A percentile compares a stretch with the other conserved stretches of the same genome.
Evolutionary conservation across 306 rosid genomes (phyloP).

Genomic region (Vigna trinervia): DNA sequence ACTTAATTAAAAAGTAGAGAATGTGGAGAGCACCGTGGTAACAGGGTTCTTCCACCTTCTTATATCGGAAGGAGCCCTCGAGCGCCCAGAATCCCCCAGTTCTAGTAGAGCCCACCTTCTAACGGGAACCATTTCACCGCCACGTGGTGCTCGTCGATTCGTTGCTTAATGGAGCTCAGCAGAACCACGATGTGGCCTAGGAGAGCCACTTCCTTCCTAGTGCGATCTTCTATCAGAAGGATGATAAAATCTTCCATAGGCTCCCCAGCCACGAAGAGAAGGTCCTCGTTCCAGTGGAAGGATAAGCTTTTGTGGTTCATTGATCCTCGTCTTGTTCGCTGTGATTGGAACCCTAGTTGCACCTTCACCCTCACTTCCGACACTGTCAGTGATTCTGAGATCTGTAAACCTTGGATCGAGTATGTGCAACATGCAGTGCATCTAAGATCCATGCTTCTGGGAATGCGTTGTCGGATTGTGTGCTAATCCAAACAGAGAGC

Average conservation of each 20-base stretch:
- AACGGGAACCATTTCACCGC: slow-evolving; percentile 75
- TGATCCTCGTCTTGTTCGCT: slow-evolving; percentile 70
- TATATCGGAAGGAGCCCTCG: slow-evolving; percentile 80
- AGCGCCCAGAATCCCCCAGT: slow-evolving; percentile 88
- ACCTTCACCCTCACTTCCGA: slow-evolving; percentile 79
- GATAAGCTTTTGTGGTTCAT: slow-evolving; percentile 86
- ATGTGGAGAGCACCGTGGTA: slow-evolving; percentile 83
- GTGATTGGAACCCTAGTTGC: slow-evolving; percentile 75
- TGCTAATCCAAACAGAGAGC: slow-evolving; percentile 57
- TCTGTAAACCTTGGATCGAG: slow-evolving; percentile 58
- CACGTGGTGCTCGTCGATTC: slow-evolving; percentile 86
- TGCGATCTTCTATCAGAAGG: slow-evolving; percentile 75
- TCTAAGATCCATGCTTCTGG: slow-evolving; percentile 53
- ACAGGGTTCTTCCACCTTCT: slow-evolving; percentile 82
- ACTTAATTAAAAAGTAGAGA: slow-evolving; percentile 48
- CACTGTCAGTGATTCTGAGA: slow-evolving; percentile 70
- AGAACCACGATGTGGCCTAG: slow-evolving; percentile 75
- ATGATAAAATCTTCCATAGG: slow-evolving; percentile 84
- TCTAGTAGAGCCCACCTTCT: slow-evolving; percentile 74
- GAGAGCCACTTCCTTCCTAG: slow-evolving; percentile 59
- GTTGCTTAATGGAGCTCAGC: slow-evolving; percentile 69
- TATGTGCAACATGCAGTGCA: slow-evolving; percentile 55
- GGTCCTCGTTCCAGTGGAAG: slow-evolving; percentile 87
- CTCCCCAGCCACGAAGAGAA: slow-evolving; percentile 85
- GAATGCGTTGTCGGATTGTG: slow-evolving; percentile 57